Evolutionary conservation across 2,329 filamentous ascomycete genomes (phyloP), one percentile per base, ranked within the genome.

Genomic region (Aspergillus caelatus): DNA sequence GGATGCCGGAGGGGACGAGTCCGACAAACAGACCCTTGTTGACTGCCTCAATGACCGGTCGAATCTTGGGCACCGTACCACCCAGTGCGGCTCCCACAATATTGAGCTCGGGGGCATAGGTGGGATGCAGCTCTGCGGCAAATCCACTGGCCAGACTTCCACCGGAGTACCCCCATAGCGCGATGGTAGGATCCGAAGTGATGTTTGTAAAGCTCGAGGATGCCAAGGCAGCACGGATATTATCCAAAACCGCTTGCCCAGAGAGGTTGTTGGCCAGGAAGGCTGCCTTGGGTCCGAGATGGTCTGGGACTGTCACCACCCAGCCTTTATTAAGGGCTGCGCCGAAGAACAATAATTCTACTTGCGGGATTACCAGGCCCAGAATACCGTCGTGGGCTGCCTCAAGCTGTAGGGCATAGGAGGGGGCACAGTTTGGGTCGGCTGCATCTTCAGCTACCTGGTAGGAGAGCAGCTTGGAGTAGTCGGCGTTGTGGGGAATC

Each of bases 131-230:
- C 16, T 69, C 67, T 2, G 67, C 67, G 1, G 67, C 67, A 36
- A 68, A 68, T 5, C 61, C 67, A 16, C 62, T 67, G 19, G 67
- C 66, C 12, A 87, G 65, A 2, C 81, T 80, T 4, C 85, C 85
- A 3, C 86, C 86, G 0, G 82, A 85, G 68, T 87, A 88, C 0
- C 86, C 86, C 83, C 84, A 87, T 60, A 86, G 72, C 2, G 80
- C 78, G 48, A 81, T 71, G 4, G 66, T 73, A 0, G 80, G 73
- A 16, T 74, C 69, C 7, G 65, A 46, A 11, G 70, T 66, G 58
- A 83, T 68, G 2, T 74, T 72, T 5, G 79, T 72, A 53, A 72
- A 65, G 10, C 64, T 30, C 1, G 53, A 63, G 1, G 71, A 74
- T 5, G 70, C 64, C 14, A 81, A 65, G 1, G 79, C 76, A 5